Evolutionary conservation across 805 yeast genomes (phyloP).

Genomic region (Metschnikowia peoriensis): DNA sequence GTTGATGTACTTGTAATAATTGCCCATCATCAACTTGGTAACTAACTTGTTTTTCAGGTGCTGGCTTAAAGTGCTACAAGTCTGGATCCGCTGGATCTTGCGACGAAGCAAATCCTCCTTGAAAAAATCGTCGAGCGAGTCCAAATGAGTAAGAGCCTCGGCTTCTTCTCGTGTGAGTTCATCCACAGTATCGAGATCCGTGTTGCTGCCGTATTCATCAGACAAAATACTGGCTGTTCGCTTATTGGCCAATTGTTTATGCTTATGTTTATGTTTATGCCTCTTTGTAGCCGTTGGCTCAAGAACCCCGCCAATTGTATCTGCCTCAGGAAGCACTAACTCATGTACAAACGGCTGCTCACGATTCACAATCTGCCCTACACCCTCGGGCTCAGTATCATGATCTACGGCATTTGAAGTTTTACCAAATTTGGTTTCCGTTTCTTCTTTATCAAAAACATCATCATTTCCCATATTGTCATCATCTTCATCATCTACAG

Average conservation of each 20-base stretch:
- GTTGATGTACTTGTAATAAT: slow-evolving; percentile 51
- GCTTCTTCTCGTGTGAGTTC: slow-evolving; percentile 37
- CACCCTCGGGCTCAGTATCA: slow-evolving; percentile 54
- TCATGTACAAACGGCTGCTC: slow-evolving; percentile 51
- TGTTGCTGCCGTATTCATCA: slow-evolving; percentile 15
- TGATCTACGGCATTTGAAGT: slow-evolving; percentile 15
- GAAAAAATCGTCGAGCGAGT: slow-evolving; percentile 35
- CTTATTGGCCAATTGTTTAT: background rate
- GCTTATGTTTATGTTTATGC: background rate
- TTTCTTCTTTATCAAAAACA: background rate
- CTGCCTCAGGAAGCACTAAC: slow-evolving; percentile 49
- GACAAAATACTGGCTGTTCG: slow-evolving; percentile 12
- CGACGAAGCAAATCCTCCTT: slow-evolving; percentile 42
- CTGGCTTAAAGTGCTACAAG: slow-evolving; percentile 36
- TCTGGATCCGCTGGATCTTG: slow-evolving; percentile 49
- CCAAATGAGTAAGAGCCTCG: slow-evolving; percentile 34
- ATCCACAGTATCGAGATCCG: slow-evolving; percentile 26
- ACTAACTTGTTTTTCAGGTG: slow-evolving; percentile 49
- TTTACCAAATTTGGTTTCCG: background rate
- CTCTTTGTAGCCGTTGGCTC: slow-evolving; percentile 12
- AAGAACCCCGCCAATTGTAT: slow-evolving; percentile 10
- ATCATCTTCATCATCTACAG: slow-evolving; percentile 44
- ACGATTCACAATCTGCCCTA: slow-evolving; percentile 45
- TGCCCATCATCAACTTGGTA: slow-evolving; percentile 68
- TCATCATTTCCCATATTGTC: background rate